These are phyloP conservation scores for Ceratocystis variospora DNA, from an alignment of 2,329 filamentous ascomycete species.

Conservation along the genomic window DNA sequence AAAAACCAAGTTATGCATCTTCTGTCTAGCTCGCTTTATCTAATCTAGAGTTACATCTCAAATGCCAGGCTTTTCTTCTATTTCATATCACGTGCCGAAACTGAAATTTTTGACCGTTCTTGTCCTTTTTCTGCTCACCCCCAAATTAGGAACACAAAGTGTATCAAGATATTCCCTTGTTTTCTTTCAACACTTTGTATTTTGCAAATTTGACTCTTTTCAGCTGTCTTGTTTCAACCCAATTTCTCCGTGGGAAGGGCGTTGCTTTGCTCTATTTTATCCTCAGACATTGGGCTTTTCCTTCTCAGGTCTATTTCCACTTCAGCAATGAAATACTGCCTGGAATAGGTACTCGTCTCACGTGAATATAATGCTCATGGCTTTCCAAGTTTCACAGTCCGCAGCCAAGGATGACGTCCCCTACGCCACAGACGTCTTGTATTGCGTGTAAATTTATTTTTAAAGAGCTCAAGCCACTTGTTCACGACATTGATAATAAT, in stretches of 20 bases:
- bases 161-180: not conserved
- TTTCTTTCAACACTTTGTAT: not conserved
- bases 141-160: not conserved
- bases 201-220: not conserved
- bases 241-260: not conserved
- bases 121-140: not conserved
- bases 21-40: not conserved
- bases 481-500: not conserved
- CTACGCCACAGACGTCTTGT: not conserved
- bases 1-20: not conserved
- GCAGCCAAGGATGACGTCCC: not conserved
- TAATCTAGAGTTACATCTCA: not conserved
- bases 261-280: not conserved
- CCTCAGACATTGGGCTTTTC: not conserved
- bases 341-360: not conserved
- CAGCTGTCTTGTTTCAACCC: conserved; percentile 5
- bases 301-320: not conserved
- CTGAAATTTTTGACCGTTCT: not conserved
- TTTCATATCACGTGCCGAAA: not conserved
- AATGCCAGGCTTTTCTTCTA: conserved; percentile 4
- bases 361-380: not conserved
- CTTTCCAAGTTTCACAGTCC: not conserved
- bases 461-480: not conserved
- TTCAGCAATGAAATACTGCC: not conserved
- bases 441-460: not conserved